Conservation (phyloP, 1,139 yeast species). For the Tardiomyces digboiensis region DNA sequence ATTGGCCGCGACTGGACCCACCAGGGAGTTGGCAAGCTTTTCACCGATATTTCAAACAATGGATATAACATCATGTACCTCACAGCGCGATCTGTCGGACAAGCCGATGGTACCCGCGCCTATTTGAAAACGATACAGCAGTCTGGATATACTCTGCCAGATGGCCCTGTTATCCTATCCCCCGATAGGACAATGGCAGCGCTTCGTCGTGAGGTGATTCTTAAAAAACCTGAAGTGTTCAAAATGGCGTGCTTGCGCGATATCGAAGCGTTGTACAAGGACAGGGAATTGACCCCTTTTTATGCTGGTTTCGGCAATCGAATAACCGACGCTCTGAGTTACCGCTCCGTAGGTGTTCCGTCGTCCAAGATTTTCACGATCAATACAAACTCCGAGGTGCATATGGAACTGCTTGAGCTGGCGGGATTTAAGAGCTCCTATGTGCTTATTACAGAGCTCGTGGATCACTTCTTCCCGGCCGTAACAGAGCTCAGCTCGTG, state of each 20-base stretch:
- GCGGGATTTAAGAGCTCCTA: slow-evolving; percentile 91
- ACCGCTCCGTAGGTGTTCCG: slow-evolving; percentile 90
- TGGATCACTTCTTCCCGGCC: slow-evolving; percentile 97
- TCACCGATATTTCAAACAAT: slow-evolving; percentile 72
- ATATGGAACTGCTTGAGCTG: slow-evolving; percentile 89
- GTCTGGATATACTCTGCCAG: slow-evolving; percentile 62
- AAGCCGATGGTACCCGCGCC: slow-evolving; percentile 86
- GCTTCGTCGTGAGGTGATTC: slow-evolving; percentile 76
- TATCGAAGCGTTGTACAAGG: slow-evolving; percentile 50
- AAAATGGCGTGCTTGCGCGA: slow-evolving; percentile 96
- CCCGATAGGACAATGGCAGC: slow-evolving; percentile 99
- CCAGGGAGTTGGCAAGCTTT: slow-evolving; percentile 86
- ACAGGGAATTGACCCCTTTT: slow-evolving; percentile 52
- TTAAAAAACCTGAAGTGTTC: slow-evolving; percentile 94
- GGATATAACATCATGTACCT: slow-evolving; percentile 92
- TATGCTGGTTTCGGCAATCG: slow-evolving; percentile 98
- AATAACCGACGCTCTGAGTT: slow-evolving; percentile 94
- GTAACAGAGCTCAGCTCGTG: slow-evolving; percentile 27
- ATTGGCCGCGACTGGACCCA: slow-evolving; percentile 99
- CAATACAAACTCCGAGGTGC: slow-evolving; percentile 95
- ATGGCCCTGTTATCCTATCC: slow-evolving; percentile 90
- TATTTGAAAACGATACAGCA: slow-evolving; percentile 75
- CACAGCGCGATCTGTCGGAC: slow-evolving; percentile 94
- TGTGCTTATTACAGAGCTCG: slow-evolving; percentile 84
- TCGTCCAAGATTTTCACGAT: slow-evolving; percentile 93